phyloP scores from a whole-genome alignment of 768 basidiomycete genomes.

The Pholiota microspora region DNA sequence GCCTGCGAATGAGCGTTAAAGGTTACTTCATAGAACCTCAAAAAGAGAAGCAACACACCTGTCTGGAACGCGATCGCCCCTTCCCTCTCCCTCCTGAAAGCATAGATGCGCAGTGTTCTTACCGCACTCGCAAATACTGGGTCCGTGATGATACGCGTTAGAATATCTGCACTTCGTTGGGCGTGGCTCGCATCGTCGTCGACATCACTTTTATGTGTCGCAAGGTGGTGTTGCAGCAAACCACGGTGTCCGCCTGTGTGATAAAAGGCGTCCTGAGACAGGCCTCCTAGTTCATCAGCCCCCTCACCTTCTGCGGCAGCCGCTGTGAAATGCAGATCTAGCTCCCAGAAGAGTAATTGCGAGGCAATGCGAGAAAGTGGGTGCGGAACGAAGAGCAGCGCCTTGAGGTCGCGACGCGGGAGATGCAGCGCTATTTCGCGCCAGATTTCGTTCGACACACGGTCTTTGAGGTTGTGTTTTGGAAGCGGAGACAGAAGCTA shows the following conservation, averaged over 20 bases:
- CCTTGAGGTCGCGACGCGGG: conserved; percentile 62
- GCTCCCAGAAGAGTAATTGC: conserved; percentile 60
- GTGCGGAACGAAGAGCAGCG: conserved; percentile 63
- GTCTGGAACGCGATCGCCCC: conserved; percentile 63
- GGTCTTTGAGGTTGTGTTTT: conserved; percentile 37
- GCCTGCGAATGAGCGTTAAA: too few relatives aligned
- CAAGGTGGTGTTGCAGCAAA: not conserved
- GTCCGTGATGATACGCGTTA: conserved; percentile 65
- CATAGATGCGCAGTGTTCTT: conserved; percentile 57
- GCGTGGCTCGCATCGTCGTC: conserved; percentile 52
- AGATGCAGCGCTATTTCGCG: conserved; percentile 62
- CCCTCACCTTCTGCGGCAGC: conserved; percentile 15
- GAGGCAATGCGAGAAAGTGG: conserved; percentile 66
- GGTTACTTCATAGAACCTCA: too few relatives aligned
- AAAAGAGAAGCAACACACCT: conserved; percentile 31
- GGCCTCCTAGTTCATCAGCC: too few relatives aligned
- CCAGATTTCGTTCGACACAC: conserved; percentile 72
- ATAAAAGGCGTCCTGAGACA: too few relatives aligned
- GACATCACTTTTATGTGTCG: conserved; percentile 15
- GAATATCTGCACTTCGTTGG: conserved; percentile 67
- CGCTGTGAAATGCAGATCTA: conserved; percentile 61
- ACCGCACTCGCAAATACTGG: conserved; percentile 56
- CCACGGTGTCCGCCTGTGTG: not conserved
- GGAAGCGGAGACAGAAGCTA: conserved; percentile 42
- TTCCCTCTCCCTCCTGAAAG: conserved; percentile 43